Conservation (phyloP, 768 basidiomycete genomes). For the Termitomyces sp. region DNA sequence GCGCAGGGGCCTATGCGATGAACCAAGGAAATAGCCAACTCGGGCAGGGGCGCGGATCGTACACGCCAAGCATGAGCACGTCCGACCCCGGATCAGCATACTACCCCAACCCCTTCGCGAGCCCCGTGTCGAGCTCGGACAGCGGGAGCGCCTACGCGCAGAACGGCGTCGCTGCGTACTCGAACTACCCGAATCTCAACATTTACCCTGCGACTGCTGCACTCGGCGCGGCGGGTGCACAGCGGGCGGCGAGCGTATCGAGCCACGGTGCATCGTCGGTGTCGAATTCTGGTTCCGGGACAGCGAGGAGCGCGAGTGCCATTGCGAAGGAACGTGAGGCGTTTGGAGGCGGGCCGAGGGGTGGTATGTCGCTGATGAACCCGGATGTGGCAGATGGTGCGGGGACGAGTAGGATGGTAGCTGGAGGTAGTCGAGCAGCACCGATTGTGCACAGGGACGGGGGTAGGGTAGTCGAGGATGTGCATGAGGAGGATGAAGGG, state of each 20-base stretch:
- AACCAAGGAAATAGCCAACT: neutral
- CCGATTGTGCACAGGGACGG: conserved; percentile 23
- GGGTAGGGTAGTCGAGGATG: neutral
- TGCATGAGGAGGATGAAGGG: conserved; percentile 6
- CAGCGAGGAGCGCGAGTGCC: neutral
- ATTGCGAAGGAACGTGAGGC: neutral
- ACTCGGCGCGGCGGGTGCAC: neutral
- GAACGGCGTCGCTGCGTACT: neutral
- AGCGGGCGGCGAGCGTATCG: conserved; percentile 1
- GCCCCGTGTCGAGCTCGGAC: neutral
- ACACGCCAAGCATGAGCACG: neutral
- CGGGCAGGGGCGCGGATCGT: neutral
- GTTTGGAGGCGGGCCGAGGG: neutral
- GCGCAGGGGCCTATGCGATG: neutral
- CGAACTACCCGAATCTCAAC: neutral
- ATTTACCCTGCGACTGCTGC: neutral
- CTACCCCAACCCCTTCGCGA: neutral
- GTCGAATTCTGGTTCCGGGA: neutral
- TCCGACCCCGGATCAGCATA: neutral
- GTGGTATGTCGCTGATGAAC: conserved; percentile 8
- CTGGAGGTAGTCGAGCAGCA: neutral
- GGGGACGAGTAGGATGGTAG: neutral
- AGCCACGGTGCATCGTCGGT: neutral
- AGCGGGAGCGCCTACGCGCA: conserved; percentile 1
- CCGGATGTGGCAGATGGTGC: neutral